phyloP scores from a whole-genome alignment of 306 rosid genomes.

The Castanea sativa region DNA sequence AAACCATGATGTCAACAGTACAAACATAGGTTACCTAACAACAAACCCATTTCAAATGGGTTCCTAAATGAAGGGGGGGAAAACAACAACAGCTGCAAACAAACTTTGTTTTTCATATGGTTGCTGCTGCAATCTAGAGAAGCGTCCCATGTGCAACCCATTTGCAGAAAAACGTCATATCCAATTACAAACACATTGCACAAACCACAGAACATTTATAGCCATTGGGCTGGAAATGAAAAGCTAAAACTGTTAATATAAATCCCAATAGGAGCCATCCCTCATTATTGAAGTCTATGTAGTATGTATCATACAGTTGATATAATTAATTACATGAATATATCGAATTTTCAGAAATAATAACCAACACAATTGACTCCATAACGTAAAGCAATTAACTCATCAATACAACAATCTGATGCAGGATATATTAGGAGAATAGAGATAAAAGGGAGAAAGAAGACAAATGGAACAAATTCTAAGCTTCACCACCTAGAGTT shows the following conservation, averaged over 20 bases:
- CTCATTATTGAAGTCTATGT: background rate
- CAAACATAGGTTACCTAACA: background rate
- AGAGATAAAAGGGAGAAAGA: too few species aligned
- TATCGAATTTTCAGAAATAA: background rate
- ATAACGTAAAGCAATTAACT: conserved; percentile 2
- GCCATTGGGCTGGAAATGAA: background rate
- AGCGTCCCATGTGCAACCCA: background rate
- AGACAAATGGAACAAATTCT: too few species aligned
- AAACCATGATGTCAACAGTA: background rate
- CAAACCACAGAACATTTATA: background rate
- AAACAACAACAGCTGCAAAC: background rate
- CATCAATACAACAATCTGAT: background rate
- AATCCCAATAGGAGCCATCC: background rate
- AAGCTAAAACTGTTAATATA: background rate
- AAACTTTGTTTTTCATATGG: too few species aligned
- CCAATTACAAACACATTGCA: background rate
- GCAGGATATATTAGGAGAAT: too few species aligned
- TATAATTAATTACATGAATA: background rate
- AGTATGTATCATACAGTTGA: too few species aligned
- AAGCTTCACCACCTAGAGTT: too few species aligned
- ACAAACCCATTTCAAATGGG: conserved; percentile 1
- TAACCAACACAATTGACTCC: background rate
- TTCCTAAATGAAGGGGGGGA: background rate
- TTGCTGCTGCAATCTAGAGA: background rate
- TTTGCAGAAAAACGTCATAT: background rate